phyloP scores from a whole-genome alignment of 2,329 filamentous ascomycete species.

The Sclerotinia nivalis region DNA sequence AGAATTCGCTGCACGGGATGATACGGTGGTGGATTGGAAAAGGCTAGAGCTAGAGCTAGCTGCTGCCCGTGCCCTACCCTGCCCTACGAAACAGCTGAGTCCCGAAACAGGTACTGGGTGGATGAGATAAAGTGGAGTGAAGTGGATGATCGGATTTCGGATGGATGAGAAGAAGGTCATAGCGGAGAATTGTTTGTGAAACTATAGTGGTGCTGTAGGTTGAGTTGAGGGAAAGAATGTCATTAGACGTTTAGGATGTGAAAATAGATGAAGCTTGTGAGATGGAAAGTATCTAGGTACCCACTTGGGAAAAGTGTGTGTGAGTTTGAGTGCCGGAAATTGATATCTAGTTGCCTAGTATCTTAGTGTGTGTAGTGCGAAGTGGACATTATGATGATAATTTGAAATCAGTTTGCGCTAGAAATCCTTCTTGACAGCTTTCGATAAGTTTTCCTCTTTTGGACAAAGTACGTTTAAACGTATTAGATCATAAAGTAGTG shows the following conservation, averaged over 20 bases:
- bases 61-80: conserved; percentile 7
- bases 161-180: conserved; percentile 12
- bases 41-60: conserved; percentile 1
- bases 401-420: not conserved
- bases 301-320: conserved; percentile 7
- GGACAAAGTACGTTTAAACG: not conserved
- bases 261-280: not conserved
- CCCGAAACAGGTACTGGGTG: conserved; percentile 17
- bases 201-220: not conserved
- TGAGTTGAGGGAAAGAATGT: not conserved
- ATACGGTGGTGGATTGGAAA: not conserved
- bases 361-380: not conserved
- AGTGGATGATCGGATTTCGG: conserved; percentile 17
- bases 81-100: conserved; percentile 16
- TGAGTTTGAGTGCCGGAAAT: conserved; percentile 8
- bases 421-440: conserved; percentile 4
- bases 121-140: conserved; percentile 12
- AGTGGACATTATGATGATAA: conserved; percentile 1
- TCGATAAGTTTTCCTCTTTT: not conserved
- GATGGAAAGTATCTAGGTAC: not conserved
- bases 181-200: conserved; percentile 7
- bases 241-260: not conserved
- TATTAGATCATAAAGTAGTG: not conserved
- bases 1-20: conserved; percentile 2
- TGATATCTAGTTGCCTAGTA: not conserved